These are phyloP conservation scores for Exophiala mesophila DNA, from an alignment of 2,329 filamentous ascomycete species.

Conservation along the genomic window DNA sequence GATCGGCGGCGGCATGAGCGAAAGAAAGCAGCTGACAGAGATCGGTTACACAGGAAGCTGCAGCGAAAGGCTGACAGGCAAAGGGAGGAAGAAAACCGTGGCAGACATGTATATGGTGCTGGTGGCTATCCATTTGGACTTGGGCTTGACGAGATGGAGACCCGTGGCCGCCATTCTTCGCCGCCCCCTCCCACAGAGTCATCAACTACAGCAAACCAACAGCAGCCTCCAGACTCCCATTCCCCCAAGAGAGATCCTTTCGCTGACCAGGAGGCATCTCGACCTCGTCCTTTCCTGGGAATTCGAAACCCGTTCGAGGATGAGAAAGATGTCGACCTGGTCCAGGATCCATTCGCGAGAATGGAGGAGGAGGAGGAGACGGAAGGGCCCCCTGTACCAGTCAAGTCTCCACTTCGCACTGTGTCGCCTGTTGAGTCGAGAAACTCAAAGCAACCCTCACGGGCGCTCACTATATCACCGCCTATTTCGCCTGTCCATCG, in stretches of 20 bases:
- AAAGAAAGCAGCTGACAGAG: constrained; percentile 66
- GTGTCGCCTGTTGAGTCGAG: constrained; percentile 10
- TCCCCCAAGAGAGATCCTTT: constrained; percentile 13
- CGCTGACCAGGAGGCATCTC: constrained; percentile 11
- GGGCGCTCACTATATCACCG: constrained; percentile 41
- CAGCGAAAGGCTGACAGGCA: constrained; percentile 49
- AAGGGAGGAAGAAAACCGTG: constrained; percentile 51
- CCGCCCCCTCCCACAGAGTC: constrained; percentile 12
- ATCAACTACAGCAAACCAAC: constrained; percentile 7
- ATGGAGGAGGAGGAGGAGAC: constrained; percentile 22
- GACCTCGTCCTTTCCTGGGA: constrained; percentile 2
- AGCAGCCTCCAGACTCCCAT: constrained; percentile 2
- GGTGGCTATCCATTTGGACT: constrained; percentile 38
- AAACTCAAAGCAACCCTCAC: constrained; percentile 12
- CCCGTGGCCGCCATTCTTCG: constrained; percentile 3
- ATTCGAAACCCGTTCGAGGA: constrained; percentile 28
- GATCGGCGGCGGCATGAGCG: constrained; percentile 75
- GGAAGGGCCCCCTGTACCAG: constrained; percentile 13
- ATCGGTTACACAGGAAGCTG: constrained; percentile 49
- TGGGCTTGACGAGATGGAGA: constrained; percentile 46
- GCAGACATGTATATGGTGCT: background rate
- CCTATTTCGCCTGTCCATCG: constrained; percentile 45
- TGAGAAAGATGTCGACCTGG: constrained; percentile 25
- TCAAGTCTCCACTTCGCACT: constrained; percentile 23
- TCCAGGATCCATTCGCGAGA: constrained; percentile 17